These are phyloP conservation scores for Aspergillus mulundensis DNA, from an alignment of 495 filamentous ascomycete genomes.

Conservation along the genomic window DNA sequence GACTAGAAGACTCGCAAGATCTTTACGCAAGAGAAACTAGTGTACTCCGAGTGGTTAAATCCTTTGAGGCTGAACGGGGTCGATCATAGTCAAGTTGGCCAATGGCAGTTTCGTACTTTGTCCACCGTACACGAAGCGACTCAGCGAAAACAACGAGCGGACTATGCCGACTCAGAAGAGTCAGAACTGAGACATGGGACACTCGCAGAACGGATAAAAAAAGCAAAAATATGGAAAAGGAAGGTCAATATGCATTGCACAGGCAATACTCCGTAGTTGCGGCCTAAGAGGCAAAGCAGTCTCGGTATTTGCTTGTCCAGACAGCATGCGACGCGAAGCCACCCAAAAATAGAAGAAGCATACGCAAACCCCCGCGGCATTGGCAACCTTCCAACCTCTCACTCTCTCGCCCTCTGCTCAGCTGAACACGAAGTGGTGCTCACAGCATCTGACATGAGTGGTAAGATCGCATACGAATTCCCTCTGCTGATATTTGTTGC, in stretches of 20 bases:
- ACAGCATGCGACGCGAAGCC: constrained; percentile 9
- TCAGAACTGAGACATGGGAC: background rate
- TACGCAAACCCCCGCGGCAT: constrained; percentile 20
- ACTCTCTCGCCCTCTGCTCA: background rate
- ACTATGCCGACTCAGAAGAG: background rate
- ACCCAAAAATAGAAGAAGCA: constrained; percentile 22
- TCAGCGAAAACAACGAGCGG: background rate
- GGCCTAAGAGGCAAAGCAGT: background rate
- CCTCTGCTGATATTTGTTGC: background rate
- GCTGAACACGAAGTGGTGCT: background rate
- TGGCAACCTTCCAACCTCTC: background rate
- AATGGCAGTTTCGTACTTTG: background rate
- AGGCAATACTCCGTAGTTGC: background rate
- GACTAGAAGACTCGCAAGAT: background rate
- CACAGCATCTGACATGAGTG: background rate
- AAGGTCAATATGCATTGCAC: background rate
- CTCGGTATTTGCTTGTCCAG: background rate
- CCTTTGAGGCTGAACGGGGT: background rate
- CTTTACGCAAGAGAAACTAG: background rate
- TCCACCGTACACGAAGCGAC: too few species aligned
- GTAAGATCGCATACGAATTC: background rate
- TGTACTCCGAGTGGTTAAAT: too few species aligned
- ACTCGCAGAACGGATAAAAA: background rate
- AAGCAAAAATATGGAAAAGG: background rate
- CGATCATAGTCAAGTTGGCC: background rate